Base-by-base conservation (phyloP, 176 grass and related monocot genomes). In the Avena sativa region DNA sequence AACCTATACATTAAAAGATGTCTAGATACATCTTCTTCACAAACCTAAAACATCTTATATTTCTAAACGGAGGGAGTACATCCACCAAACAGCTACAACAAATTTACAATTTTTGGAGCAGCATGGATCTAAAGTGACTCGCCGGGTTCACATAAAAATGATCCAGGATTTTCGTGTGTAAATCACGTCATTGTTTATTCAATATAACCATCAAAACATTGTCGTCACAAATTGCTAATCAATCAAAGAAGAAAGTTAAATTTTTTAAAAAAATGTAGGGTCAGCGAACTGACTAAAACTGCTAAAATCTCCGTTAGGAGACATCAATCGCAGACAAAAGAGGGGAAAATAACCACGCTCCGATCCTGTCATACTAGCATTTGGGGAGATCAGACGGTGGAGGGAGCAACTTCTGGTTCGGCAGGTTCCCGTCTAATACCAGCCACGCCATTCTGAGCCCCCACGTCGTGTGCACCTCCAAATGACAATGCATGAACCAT, bases 401-500 rank as follows among this genome's bases (percentile, higher is more conserved):
- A 1, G 71, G 79, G 0, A 14, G 32, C 1, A 88, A 12, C 63
- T 71, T 81, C 71, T 88, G 43, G 34, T 67, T 65, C 1, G 71
- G 71, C 3, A 48, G 23, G 19, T 7, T 68, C 26, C 86, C 86
- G 2, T 88, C 69, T 34, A 14, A 16, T 2, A 88, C 79, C 14
- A 78, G 0, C 49, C 68, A 83, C 11, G 86, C 86, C 86, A 88
- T 88, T 51, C 65, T 69, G 4, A 88, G 28, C 0, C 86, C 86
- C 86, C 79, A 88, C 0, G 69, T 83, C 0, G 79, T 63, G 71
- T 88, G 79, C 19, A 83, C 86, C 71, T 88, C 86, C 34, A 88
- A 47, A 55, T 83, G 86, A 15, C 86, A 88, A 51, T 88, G 86
- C 86, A 88, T 80, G 79, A 88, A 88, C 86, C 86, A 88, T 15